Base-by-base conservation (phyloP, 2,329 filamentous ascomycete species). In the Pseudopithomyces chartarum region DNA sequence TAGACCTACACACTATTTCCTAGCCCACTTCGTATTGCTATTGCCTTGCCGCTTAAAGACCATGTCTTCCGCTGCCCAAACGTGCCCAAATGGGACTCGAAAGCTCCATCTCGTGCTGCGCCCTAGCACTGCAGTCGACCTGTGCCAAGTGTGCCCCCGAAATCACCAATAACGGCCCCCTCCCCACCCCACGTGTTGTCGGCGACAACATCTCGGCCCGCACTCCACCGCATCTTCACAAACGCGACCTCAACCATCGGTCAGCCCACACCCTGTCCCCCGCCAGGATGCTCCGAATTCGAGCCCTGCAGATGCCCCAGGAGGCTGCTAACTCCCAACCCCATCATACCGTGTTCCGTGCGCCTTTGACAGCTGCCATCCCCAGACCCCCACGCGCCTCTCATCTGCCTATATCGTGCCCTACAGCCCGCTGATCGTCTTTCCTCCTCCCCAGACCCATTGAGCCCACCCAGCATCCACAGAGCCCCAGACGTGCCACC, bases 141-240 rank as follows among this genome's bases (percentile, higher is more conserved):
- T 33, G 34, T 26, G 47, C 39, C 39, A 52, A 48, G 43, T 47
- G 52, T 12, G 38, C 15, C 19, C 39, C 12, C 48, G 47, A 43
- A 23, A 34, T 62, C 61, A 64, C 67, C 66, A 70, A 70, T 70
- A 36, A 55, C 47, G 46, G 43, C 49, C 56, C 60, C 58, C 58
- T 62, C 56, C 48, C 20, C 44, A 53, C 57, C 58, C 65, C 66
- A 69, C 67, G 65, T 70, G 66, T 32, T 38, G 54, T 62, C 50
- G 54, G 43, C 22, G 7, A 17, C 51, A 36, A 38, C 22, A 55
- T 38, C 44, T 46, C 22, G 51, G 33, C 43, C 40, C 34, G 58
- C 52, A 22, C 38, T 54, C 43, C 33, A 56, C 59, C 61, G 46
- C 57, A 59, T 62, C 49, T 57, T 52, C 55, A 36, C 17, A 33